Evolutionary conservation across 257 asterid genomes (phyloP).

Genomic region (Cinchona pubescens): DNA sequence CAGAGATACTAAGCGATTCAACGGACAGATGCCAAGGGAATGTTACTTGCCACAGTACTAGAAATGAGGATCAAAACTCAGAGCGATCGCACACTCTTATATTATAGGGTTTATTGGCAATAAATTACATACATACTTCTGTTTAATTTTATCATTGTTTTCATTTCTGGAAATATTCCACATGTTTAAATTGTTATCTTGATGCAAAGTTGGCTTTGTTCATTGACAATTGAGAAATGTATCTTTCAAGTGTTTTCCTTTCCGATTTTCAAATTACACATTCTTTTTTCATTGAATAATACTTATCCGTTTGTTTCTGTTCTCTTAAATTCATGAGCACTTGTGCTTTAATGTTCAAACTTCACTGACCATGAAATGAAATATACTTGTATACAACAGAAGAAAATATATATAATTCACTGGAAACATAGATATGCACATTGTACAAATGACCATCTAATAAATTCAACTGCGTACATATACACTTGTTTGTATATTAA

Average conservation of each 20-base stretch:
- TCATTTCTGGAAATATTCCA: slow-evolving; percentile 2
- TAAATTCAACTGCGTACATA: background rate
- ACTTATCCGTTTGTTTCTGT: background rate
- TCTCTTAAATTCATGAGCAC: background rate
- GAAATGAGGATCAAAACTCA: slow-evolving; percentile 1
- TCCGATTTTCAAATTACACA: slow-evolving; percentile 1
- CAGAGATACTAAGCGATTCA: slow-evolving; percentile 38
- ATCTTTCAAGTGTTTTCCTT: slow-evolving; percentile 7
- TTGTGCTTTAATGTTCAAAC: background rate
- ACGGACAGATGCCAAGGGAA: slow-evolving; percentile 53
- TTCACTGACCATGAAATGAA: background rate
- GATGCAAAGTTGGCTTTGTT: background rate
- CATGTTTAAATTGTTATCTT: background rate
- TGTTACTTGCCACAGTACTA: slow-evolving; percentile 45
- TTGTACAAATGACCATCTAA: background rate
- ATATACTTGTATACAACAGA: no score
- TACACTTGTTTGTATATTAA: no score
- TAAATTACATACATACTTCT: background rate
- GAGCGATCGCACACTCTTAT: background rate
- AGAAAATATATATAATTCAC: no score
- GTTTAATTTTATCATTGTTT: background rate
- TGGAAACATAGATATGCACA: background rate
- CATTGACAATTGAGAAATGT: background rate
- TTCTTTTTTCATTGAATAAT: slow-evolving; percentile 8
- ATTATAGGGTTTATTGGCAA: background rate